Evolutionary conservation across 2,329 filamentous ascomycete species (phyloP).

Genomic region (Tolypocladium amazonense): DNA sequence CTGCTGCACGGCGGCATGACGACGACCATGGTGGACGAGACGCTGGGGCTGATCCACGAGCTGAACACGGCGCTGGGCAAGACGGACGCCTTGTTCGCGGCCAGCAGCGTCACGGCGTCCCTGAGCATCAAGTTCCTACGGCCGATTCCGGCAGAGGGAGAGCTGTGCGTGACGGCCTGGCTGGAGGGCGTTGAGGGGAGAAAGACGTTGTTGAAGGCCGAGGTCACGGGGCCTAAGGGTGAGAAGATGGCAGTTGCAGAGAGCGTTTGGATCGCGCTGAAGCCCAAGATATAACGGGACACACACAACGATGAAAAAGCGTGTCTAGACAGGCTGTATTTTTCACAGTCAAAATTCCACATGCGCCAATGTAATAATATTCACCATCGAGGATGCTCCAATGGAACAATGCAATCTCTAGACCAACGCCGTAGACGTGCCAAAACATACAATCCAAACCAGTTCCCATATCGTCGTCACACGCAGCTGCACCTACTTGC

Average conservation of each 20-base stretch:
- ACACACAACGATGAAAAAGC: too few relatives aligned
- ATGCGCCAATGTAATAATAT: background rate
- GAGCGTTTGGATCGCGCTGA: constrained; percentile 22
- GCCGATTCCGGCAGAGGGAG: constrained; percentile 17
- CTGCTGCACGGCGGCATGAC: constrained; percentile 26
- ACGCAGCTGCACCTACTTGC: background rate
- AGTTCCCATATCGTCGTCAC: background rate
- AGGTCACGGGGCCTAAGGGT: constrained; percentile 18
- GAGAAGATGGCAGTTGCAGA: constrained; percentile 17
- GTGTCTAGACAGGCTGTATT: background rate
- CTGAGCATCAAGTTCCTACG: constrained; percentile 23
- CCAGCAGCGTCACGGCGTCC: constrained; percentile 21
- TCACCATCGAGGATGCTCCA: background rate
- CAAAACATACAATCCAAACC: background rate
- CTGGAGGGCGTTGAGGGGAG: constrained; percentile 21
- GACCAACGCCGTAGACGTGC: background rate
- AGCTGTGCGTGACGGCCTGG: constrained; percentile 19
- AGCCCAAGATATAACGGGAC: constrained; percentile 14
- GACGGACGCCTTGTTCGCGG: constrained; percentile 13
- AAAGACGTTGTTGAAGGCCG: constrained; percentile 19
- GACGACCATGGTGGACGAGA: constrained; percentile 25
- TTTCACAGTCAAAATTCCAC: background rate
- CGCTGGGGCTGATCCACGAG: constrained; percentile 23
- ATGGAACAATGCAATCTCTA: background rate
- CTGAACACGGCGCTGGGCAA: constrained; percentile 23